Evolutionary conservation across 106 monocot genomes (phyloP), one percentile per base, ranked within the genome.

Genomic region (Xerophyta viscosa): DNA sequence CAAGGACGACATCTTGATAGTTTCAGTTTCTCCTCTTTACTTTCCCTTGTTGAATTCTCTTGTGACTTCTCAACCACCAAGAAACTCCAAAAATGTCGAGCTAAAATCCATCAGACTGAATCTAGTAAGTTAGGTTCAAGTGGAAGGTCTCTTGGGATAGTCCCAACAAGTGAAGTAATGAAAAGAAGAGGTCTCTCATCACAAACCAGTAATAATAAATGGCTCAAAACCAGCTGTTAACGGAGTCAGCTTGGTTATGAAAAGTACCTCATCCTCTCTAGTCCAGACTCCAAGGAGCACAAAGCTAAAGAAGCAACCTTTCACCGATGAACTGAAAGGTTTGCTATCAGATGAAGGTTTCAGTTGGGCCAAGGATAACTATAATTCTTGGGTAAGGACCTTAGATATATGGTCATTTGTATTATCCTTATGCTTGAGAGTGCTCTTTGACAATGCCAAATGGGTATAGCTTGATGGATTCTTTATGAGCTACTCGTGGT

Each of bases 361-460:
- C 65, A 79, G 79, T 48, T 98, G 90, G 98, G 76, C 85, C 3
- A 83, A 69, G 56, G 98, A 90, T n/a, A 61, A 72, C 41, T 98
- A 98, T 52, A 86, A 73, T 61, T 55, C 62, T 6, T 77, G 73
- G 76, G 86, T 72, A 61, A 82, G 98, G 71, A 77, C 86, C 26
- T 47, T 73, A 42, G 89, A 90, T 37, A 71, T 90, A 27, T 98
- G 98, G 98, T 71, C 77, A 6, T 98, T 86, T 72, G 73, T 98
- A 26, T 58, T 98, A 31, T 71, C 79, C 20, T 51, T 98, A 26
- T 67, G 80, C 14, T 0, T 90, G 21, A 66, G 74, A 27, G 43
- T 90, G 60, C 52, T 86, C 4, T 73, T 90, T 52, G 90, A 90
- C 66, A 80, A 82, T 62, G 79, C 74, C 14, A 83, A 86, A 67